Percentiles rank a stretch among this genome's conserved stretches.
These are phyloP conservation scores for Talaromyces sp. DNA, from an alignment of 2,329 filamentous ascomycete species.

Conservation along the genomic window DNA sequence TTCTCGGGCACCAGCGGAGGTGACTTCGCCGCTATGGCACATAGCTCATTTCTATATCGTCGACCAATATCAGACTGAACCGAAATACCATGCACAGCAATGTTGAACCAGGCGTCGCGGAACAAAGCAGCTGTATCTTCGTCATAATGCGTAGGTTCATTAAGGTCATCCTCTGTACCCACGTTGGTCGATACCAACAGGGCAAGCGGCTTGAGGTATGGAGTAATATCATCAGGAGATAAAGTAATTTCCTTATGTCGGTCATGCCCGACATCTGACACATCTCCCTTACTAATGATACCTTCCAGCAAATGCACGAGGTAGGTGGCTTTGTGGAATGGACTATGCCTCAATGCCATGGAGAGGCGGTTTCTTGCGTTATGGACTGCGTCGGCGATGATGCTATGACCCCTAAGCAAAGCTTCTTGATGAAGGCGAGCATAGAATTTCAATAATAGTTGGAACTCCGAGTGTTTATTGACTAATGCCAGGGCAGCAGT, in stretches of 20 bases:
- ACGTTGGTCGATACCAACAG: slow-evolving; percentile 61
- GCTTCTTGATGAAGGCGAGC: slow-evolving; percentile 69
- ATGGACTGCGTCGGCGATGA: slow-evolving; percentile 68
- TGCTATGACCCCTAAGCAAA: slow-evolving; percentile 61
- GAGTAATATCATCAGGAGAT: slow-evolving; percentile 78
- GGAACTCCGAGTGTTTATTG: slow-evolving; percentile 76
- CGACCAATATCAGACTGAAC: slow-evolving; percentile 67
- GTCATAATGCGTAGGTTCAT: slow-evolving; percentile 42
- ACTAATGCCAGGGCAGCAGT: slow-evolving; percentile 71
- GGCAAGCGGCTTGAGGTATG: slow-evolving; percentile 82
- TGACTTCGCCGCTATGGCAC: slow-evolving; percentile 79
- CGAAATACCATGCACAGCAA: slow-evolving; percentile 87
- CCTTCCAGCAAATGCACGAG: slow-evolving; percentile 76
- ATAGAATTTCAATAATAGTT: slow-evolving; percentile 78
- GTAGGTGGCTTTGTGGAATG: slow-evolving; percentile 76
- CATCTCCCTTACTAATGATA: slow-evolving; percentile 85
- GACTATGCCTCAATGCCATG: slow-evolving; percentile 59
- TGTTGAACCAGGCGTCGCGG: slow-evolving; percentile 96
- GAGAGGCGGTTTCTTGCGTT: slow-evolving; percentile 78
- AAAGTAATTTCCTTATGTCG: slow-evolving; percentile 75
- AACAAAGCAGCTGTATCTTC: slow-evolving; percentile 69
- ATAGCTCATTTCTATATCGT: slow-evolving; percentile 69
- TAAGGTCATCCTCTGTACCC: slow-evolving; percentile 21
- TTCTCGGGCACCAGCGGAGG: slow-evolving; percentile 83
- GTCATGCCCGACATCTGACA: slow-evolving; percentile 66